Conservation (phyloP, 345 rosid genomes). For the Aegle marmelos region DNA sequence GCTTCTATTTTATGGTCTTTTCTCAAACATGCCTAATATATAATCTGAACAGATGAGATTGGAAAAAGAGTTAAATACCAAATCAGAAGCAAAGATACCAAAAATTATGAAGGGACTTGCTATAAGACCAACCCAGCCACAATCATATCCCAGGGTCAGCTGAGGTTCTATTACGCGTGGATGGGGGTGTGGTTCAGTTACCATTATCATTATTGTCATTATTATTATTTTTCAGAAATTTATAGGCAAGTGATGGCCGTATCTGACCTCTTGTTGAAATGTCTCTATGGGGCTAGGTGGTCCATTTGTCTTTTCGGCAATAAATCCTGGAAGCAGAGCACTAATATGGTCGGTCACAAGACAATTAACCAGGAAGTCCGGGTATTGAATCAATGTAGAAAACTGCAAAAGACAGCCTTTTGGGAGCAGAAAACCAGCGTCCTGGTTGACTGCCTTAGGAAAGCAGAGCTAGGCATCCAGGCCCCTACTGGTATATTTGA, state of each 20-base stretch:
- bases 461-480: slow-evolving; percentile 15
- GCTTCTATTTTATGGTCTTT: not conserved
- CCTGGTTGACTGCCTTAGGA: slow-evolving; percentile 31
- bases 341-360: slow-evolving; percentile 14
- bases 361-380: slow-evolving; percentile 43
- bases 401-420: slow-evolving; percentile 8
- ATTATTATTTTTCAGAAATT: not conserved
- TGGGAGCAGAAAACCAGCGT: slow-evolving; percentile 26
- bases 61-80: not conserved
- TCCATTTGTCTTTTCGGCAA: slow-evolving; percentile 37
- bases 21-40: not conserved
- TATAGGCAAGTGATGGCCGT: not conserved
- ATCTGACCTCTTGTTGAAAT: not conserved
- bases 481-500: slow-evolving; percentile 11
- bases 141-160: not conserved
- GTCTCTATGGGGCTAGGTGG: slow-evolving; percentile 2
- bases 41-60: not conserved
- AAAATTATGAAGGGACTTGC: not conserved
- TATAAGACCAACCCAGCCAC: not conserved
- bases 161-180: not conserved
- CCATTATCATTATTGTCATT: not conserved
- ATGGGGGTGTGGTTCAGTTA: not conserved
- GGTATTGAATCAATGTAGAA: slow-evolving; percentile 27
- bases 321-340: slow-evolving; percentile 34
- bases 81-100: not conserved